Evolutionary conservation across 2,329 filamentous ascomycete genomes (phyloP), one percentile per base, ranked within the genome.

Genomic region (Trichophyton rubrum): DNA sequence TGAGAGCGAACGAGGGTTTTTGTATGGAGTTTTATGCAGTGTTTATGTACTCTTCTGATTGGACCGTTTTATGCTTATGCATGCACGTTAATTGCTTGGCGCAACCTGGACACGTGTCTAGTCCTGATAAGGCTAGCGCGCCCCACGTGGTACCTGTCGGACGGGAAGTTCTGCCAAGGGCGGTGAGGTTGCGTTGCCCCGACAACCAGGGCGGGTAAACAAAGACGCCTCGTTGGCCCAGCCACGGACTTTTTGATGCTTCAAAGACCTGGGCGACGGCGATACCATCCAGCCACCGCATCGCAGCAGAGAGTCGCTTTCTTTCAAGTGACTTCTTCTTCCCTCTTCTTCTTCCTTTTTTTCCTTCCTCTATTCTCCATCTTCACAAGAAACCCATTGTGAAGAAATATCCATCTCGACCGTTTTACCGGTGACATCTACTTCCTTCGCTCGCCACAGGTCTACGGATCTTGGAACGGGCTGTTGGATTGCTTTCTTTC

Each of bases 191-290:
- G 40, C 62, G 73, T 75, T 74, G 66, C 73, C 71, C 60, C 64
- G 70, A 68, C 71, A 72, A 70, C 43, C 66, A 60, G 35, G 53
- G 60, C 27, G 40, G 45, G 73, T 75, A 75, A 75, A 76, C 73
- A 76, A 72, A 68, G 62, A 7, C 43, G 7, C 45, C 13, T 62
- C 62, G 69, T 71, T 75, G 70, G 71, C 71, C 73, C 73, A 75
- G 72, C 73, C 73, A 73, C 72, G 27, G 49, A 33, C 49, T 30
- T 53, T 53, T 27, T 27, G 49, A 47, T 47, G 20, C 43, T 22
- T 47, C 43, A 20, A 47, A n/a, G n/a, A n/a, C 40, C 13, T 9
- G n/a, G 17, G 5, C 43, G 43, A 47, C 17, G 17, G 20, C n/a
- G 20, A 43, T 43, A 43, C 13, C 41, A 20, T 61, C 60, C 60